Base-by-base conservation (phyloP, 192 early-diverging fungal species). In the Backusella morwellensis region DNA sequence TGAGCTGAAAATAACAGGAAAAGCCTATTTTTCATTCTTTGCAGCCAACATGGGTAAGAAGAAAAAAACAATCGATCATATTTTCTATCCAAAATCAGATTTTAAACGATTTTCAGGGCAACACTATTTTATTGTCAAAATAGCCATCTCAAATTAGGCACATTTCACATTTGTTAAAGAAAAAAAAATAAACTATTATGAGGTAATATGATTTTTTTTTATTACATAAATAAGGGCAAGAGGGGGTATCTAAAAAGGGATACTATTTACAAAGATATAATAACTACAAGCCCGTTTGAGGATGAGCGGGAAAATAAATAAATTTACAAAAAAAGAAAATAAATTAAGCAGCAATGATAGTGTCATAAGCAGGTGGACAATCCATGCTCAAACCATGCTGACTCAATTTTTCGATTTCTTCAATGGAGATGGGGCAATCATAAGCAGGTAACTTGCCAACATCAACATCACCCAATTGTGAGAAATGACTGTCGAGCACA, bases 321-420 rank as follows among this genome's bases (percentile, higher is more conserved):
- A 67, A 19, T 35, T 29, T 26, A 59, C 23, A 59, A 56, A 5
- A 7, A 56, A 26, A n/a, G 32, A 32, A 32, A 23, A 59, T 12
- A 11, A 12, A 7, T 38, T 69, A 36, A 69, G n/a, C 17, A 38
- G 35, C n/a, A 40, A 38, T 14, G n/a, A 36, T 36, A n/a, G 35
- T 38, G 2, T 70, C 68, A 70, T 70, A 70, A 41, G 68, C 19
- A 70, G 68, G 68, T 40, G 68, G 68, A 23, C 35, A 40, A 40
- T 35, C 19, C 9, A 70, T 23, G 40, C 23, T 21, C 3, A 68
- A 35, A 14, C 68, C 68, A 70, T 70, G 35, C 38, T 38, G 35
- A 26, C 23, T 70, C n/a, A 70, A 40, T 12, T 70, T 70, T 70
- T 70, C 68, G 21, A 70, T 23, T 41, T 70, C 68, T 14, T 70